Percentiles rank a stretch among this genome's conserved stretches.
phyloP scores from a whole-genome alignment of 2,329 filamentous ascomycete genomes.

The Phaeophleospora eucalypticola region DNA sequence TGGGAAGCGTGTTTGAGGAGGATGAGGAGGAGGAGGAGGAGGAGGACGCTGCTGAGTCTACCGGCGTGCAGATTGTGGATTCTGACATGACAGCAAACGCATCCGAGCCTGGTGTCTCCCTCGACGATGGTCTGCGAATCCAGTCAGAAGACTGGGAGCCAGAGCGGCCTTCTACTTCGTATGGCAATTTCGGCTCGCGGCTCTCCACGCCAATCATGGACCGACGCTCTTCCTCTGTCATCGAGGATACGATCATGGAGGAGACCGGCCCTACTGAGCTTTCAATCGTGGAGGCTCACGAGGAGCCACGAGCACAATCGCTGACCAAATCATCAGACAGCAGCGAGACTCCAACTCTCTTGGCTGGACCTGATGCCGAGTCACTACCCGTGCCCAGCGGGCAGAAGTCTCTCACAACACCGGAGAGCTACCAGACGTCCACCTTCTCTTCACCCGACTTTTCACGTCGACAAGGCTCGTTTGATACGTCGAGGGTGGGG shows the following conservation, averaged over 20 bases:
- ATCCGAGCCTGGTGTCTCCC: slow-evolving; percentile 3
- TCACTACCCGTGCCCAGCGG: slow-evolving; percentile 34
- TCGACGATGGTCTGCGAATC: slow-evolving; percentile 23
- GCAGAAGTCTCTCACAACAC: slow-evolving; percentile 56
- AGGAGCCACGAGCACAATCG: slow-evolving; percentile 47
- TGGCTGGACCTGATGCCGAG: slow-evolving; percentile 32
- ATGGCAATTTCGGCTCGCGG: slow-evolving; percentile 12
- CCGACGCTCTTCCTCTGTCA: slow-evolving; percentile 28
- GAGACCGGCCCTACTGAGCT: slow-evolving; percentile 38
- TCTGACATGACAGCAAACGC: slow-evolving; percentile 16
- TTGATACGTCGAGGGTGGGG: slow-evolving; percentile 68
- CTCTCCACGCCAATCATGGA: slow-evolving; percentile 27
- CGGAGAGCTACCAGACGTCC: slow-evolving; percentile 58
- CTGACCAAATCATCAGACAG: slow-evolving; percentile 49
- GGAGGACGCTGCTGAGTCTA: slow-evolving; percentile 18
- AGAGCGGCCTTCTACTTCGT: slow-evolving; percentile 18
- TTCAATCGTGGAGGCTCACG: slow-evolving; percentile 44
- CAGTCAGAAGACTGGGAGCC: slow-evolving; percentile 21
- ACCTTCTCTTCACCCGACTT: slow-evolving; percentile 61
- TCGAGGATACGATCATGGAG: slow-evolving; percentile 35
- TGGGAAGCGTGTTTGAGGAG: slow-evolving; percentile 85
- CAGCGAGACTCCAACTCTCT: slow-evolving; percentile 38
- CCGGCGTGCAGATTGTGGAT: slow-evolving; percentile 31
- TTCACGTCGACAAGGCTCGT: slow-evolving; percentile 58
- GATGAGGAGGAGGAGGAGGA: slow-evolving; percentile 63